A percentile compares a stretch with the other conserved stretches of the same genome.
These are phyloP conservation scores for Xylariaceae sp. DNA, from an alignment of 2,329 filamentous ascomycete genomes.

Conservation along the genomic window DNA sequence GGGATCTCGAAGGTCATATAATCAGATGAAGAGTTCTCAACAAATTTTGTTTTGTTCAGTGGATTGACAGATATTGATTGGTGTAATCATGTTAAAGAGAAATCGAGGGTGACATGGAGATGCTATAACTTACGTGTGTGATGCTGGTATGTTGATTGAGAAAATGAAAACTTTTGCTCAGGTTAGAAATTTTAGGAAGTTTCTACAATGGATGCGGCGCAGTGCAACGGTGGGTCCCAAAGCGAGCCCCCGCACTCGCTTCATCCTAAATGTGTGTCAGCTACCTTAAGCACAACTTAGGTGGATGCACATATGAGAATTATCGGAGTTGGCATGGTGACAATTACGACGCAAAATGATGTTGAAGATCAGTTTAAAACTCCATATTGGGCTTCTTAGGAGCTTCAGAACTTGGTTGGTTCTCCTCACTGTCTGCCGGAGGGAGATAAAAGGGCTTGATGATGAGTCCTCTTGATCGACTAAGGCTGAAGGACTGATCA, in stretches of 20 bases:
- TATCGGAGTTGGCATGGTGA: neutral
- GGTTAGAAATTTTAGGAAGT: slow-evolving; percentile 18
- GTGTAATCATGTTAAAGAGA: slow-evolving; percentile 57
- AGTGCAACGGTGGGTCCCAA: too few species aligned
- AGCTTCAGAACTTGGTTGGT: slow-evolving; percentile 47
- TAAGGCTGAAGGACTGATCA: slow-evolving; percentile 87
- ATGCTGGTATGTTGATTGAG: slow-evolving; percentile 12
- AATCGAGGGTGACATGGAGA: slow-evolving; percentile 16
- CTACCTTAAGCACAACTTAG: neutral
- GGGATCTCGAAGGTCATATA: slow-evolving; percentile 38
- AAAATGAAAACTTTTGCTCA: slow-evolving; percentile 9
- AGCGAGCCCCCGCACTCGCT: too few species aligned
- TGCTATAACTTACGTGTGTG: slow-evolving; percentile 15
- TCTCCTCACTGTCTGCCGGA: slow-evolving; percentile 66
- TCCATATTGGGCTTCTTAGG: slow-evolving; percentile 67
- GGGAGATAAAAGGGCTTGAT: slow-evolving; percentile 88
- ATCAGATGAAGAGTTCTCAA: slow-evolving; percentile 45
- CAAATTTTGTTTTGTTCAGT: slow-evolving; percentile 55
- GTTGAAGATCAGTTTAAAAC: slow-evolving; percentile 50
- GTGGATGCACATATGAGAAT: neutral
- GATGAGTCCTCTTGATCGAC: slow-evolving; percentile 71
- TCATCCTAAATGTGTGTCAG: too few species aligned
- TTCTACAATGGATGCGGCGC: neutral
- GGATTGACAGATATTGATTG: slow-evolving; percentile 77
- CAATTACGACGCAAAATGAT: neutral